These are phyloP conservation scores for Cryptococcus depauperatus DNA, from an alignment of 1,284 basidiomycete genomes.

Conservation along the genomic window DNA sequence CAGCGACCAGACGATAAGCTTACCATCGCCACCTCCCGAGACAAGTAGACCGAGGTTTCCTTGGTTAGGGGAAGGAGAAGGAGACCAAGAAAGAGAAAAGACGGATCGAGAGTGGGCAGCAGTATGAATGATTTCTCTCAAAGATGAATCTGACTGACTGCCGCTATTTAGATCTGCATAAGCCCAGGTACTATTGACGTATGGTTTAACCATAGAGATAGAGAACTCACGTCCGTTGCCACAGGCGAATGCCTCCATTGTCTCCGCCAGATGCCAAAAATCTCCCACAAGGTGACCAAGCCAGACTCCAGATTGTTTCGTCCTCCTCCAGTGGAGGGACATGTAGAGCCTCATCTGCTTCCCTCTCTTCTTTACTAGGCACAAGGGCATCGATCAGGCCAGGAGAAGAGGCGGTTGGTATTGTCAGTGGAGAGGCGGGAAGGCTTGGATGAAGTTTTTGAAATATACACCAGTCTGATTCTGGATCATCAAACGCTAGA, in stretches of 20 bases:
- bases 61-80: slow-evolving; percentile 5
- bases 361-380: slow-evolving; percentile 21
- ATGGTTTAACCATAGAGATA: neutral
- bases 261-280: slow-evolving; percentile 61
- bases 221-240: slow-evolving; percentile 43
- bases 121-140: slow-evolving; percentile 33
- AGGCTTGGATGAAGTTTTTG: slow-evolving; percentile 69
- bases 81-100: slow-evolving; percentile 36
- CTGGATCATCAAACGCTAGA: slow-evolving; percentile 86
- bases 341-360: slow-evolving; percentile 23
- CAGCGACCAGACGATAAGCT: slow-evolving; percentile 48
- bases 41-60: slow-evolving; percentile 48
- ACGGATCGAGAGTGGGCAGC: slow-evolving; percentile 36
- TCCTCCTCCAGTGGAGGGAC: slow-evolving; percentile 41
- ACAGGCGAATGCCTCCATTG: slow-evolving; percentile 48
- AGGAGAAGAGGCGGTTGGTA: slow-evolving; percentile 13
- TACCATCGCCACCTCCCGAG: slow-evolving; percentile 51
- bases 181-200: neutral
- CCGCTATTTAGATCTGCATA: slow-evolving; percentile 10
- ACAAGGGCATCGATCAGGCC: slow-evolving; percentile 13
- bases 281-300: slow-evolving; percentile 65
- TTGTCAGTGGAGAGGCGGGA: slow-evolving; percentile 42
- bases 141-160: slow-evolving; percentile 24
- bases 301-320: slow-evolving; percentile 81
- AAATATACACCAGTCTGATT: slow-evolving; percentile 90